A percentile compares a stretch with the other conserved stretches of the same genome.
Conservation (phyloP, 495 filamentous ascomycete species). For the Apodospora peruviana region DNA sequence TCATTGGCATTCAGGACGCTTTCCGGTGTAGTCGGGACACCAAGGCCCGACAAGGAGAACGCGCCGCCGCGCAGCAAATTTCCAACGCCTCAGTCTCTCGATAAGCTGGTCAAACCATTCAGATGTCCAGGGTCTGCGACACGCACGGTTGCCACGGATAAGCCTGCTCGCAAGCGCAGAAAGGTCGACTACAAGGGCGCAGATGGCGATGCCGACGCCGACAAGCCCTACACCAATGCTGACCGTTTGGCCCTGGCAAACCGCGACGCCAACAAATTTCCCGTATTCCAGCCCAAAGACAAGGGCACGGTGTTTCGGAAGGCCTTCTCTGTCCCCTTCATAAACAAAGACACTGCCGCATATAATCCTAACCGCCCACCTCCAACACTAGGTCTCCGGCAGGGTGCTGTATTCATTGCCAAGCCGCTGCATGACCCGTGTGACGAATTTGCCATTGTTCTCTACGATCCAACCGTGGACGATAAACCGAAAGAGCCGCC, state of each 20-base stretch:
- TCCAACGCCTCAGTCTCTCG: slow-evolving; percentile 45
- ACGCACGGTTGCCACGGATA: slow-evolving; percentile 63
- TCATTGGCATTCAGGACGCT: too few relatives aligned
- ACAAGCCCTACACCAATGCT: slow-evolving; percentile 83
- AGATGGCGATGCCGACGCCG: slow-evolving; percentile 64
- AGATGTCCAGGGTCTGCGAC: slow-evolving; percentile 84
- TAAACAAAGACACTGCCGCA: slow-evolving; percentile 65
- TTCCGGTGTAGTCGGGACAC: too few relatives aligned
- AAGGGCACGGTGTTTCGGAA: slow-evolving; percentile 75
- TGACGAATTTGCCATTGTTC: slow-evolving; percentile 92
- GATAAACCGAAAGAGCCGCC: slow-evolving; percentile 60
- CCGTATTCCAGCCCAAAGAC: slow-evolving; percentile 84
- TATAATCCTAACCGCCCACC: slow-evolving; percentile 78
- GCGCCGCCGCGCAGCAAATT: slow-evolving; percentile 24
- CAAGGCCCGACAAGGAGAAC: slow-evolving; percentile 27
- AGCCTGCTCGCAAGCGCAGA: slow-evolving; percentile 78
- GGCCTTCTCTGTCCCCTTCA: slow-evolving; percentile 78
- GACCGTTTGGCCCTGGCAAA: slow-evolving; percentile 82
- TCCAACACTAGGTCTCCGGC: slow-evolving; percentile 79
- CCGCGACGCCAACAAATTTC: slow-evolving; percentile 82
- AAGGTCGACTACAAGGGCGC: slow-evolving; percentile 87
- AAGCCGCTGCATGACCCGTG: slow-evolving; percentile 91
- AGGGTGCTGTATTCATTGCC: slow-evolving; percentile 77
- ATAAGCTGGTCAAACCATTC: slow-evolving; percentile 80
- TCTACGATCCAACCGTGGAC: slow-evolving; percentile 93